These are phyloP conservation scores for Biscogniauxia mediterranea DNA, from an alignment of 2,329 filamentous ascomycete genomes.

Conservation along the genomic window DNA sequence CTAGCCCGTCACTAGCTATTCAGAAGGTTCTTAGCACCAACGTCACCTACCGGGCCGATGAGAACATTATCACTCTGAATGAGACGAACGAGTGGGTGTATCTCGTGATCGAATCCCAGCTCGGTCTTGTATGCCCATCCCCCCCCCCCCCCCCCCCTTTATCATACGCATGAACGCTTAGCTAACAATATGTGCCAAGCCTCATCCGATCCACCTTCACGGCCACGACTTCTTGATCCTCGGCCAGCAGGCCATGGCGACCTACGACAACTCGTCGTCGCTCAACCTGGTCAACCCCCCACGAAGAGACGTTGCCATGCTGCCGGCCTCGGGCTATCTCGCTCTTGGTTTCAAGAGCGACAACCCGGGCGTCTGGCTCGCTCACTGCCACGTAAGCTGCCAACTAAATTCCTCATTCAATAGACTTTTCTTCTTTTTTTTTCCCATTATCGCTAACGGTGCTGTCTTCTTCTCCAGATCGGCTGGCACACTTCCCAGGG, in stretches of 20 bases:
- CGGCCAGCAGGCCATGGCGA: slow-evolving; percentile 30
- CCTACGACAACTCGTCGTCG: slow-evolving; percentile 27
- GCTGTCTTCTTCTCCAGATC: slow-evolving; percentile 32
- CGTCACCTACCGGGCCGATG: slow-evolving; percentile 22
- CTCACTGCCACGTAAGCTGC: slow-evolving; percentile 32
- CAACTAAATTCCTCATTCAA: background rate
- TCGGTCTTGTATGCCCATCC: slow-evolving; percentile 20
- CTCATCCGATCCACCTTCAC: slow-evolving; percentile 45
- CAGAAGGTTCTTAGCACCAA: slow-evolving; percentile 29
- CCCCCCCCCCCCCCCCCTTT: slow-evolving; percentile 3
- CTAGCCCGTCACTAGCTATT: slow-evolving; percentile 29
- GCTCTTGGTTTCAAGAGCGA: slow-evolving; percentile 50
- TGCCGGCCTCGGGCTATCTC: slow-evolving; percentile 46
- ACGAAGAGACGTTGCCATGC: slow-evolving; percentile 47
- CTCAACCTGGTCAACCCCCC: slow-evolving; percentile 44
- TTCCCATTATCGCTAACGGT: too few relatives aligned
- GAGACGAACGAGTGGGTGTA: slow-evolving; percentile 37
- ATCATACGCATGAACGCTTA: background rate
- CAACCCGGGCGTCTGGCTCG: slow-evolving; percentile 52
- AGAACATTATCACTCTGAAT: slow-evolving; percentile 33
- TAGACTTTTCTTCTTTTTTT: too few relatives aligned
- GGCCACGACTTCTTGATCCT: slow-evolving; percentile 45
- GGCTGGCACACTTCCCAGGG: slow-evolving; percentile 51
- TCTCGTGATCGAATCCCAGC: slow-evolving; percentile 32
- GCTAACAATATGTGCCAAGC: slow-evolving; percentile 12